Evolutionary conservation across 768 basidiomycete genomes (phyloP), one percentile per base, ranked within the genome.

Genomic region (Boletus insuetus): DNA sequence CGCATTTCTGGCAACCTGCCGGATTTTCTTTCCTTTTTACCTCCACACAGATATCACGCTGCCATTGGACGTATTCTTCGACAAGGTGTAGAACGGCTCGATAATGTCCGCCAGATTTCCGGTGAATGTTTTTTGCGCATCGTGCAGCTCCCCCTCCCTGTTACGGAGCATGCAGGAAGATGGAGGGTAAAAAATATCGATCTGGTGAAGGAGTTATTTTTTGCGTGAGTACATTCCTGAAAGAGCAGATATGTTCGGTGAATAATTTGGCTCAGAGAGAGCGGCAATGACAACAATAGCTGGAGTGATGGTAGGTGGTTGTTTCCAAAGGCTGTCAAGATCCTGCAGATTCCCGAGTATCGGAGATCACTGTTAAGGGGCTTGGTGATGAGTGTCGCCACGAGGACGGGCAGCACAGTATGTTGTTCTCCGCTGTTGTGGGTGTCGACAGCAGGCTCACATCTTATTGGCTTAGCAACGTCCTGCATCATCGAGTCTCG

Each of bases 21-120:
- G 1, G 70, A 79, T 48, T 81, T 86, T 54, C 71, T 75, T n/a
- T 71, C 71, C 22, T 91, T 86, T 68, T 73, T 93, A 39, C 82
- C 88, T 17, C 72, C 83, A 7, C 63, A 73, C 19, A 78, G 75
- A 53, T 89, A 83, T 67, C 82, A 84, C 53, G 65, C 68, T 6
- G 77, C 81, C 14, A 68, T 94, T 44, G 80, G 79, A 14, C 85
- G 85, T 0, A 80, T 94, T 44, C 75, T 95, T 53, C 96, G 93
- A 73, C 94, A 95, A 66, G 89, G 91, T 6, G 84, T 91, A 29
- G 96, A 98, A 70, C 80, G 93, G 63, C 79, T 98, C 17, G 94
- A 97, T 67, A 93, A 88, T 64, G 91, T 98, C 46, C 81, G 96
- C 43, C 89, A 87, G 54, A 84, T 82, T 47, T 89, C 91, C 10